phyloP scores from a whole-genome alignment of 2,329 filamentous ascomycete genomes.

The Microsporum audouinii region DNA sequence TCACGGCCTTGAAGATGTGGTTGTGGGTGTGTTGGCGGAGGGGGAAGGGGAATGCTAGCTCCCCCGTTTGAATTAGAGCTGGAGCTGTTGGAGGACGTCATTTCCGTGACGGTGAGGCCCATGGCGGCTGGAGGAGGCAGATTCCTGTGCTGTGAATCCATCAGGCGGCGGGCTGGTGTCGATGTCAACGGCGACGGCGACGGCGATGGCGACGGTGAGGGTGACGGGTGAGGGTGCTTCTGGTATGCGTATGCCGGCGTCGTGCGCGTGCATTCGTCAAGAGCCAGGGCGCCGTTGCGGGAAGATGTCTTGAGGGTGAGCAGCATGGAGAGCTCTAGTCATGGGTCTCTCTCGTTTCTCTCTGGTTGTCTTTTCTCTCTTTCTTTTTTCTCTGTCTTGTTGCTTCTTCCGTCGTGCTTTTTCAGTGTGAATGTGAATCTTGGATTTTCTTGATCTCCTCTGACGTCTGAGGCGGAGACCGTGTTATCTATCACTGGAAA shows the following conservation, averaged over 20 bases:
- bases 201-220: not conserved
- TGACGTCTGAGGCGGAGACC: not conserved
- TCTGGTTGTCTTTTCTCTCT: not conserved
- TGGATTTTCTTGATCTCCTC: not conserved
- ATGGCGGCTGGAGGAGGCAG: conserved; percentile 59
- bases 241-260: conserved; percentile 7
- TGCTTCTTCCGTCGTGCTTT: not conserved
- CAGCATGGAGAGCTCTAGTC: conserved; percentile 30
- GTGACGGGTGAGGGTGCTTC: not conserved
- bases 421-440: not conserved
- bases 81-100: conserved; percentile 12
- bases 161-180: not conserved
- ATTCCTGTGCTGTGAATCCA: conserved; percentile 48
- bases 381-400: not conserved
- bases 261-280: conserved; percentile 4
- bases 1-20: conserved; percentile 22
- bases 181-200: not conserved
- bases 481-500: not conserved
- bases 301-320: conserved; percentile 41
- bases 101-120: conserved; percentile 42
- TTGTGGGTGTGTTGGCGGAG: conserved; percentile 55
- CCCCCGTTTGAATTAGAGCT: conserved; percentile 33
- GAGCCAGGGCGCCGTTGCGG: conserved; percentile 32
- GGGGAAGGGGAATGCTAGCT: conserved; percentile 40
- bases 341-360: not conserved